A percentile compares a stretch with the other conserved stretches of the same genome.
These are phyloP conservation scores for Irpex sp. DNA, from an alignment of 1,284 basidiomycete genomes.

Conservation along the genomic window DNA sequence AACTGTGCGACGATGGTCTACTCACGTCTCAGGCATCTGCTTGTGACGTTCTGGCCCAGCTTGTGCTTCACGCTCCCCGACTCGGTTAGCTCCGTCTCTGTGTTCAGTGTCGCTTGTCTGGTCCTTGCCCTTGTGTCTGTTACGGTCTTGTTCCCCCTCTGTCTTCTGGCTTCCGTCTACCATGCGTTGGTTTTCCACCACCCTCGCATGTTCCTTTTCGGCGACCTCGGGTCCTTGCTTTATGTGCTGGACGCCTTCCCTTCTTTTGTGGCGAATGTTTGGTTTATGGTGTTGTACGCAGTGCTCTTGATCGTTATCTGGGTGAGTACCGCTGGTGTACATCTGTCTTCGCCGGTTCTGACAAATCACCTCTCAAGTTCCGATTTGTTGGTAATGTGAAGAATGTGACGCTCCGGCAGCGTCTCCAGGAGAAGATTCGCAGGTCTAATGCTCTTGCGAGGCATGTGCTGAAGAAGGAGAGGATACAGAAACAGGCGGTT, in stretches of 20 bases:
- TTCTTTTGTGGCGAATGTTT: not conserved
- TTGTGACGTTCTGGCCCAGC: not conserved
- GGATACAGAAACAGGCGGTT: too few relatives aligned
- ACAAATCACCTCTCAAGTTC: not conserved
- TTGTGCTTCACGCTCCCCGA: not conserved
- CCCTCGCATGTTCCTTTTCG: not conserved
- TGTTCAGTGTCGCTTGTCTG: not conserved
- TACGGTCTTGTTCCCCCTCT: not conserved
- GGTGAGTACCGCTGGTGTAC: not conserved
- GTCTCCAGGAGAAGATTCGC: too few relatives aligned
- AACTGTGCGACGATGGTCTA: not conserved
- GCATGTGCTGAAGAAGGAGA: too few relatives aligned
- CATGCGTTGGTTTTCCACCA: not conserved
- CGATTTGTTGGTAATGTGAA: not conserved
- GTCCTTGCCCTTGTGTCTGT: not conserved
- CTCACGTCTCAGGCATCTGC: not conserved
- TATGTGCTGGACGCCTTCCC: not conserved
- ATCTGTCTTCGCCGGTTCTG: not conserved
- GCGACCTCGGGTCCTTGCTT: not conserved
- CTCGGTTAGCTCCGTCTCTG: not conserved
- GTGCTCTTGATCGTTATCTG: not conserved
- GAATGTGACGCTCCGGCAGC: not conserved
- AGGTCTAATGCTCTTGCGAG: too few relatives aligned
- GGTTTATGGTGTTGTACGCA: not conserved
- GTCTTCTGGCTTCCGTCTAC: not conserved